Conservation (phyloP, 2,329 filamentous ascomycete species). For the Ceratocystis papillata region DNA sequence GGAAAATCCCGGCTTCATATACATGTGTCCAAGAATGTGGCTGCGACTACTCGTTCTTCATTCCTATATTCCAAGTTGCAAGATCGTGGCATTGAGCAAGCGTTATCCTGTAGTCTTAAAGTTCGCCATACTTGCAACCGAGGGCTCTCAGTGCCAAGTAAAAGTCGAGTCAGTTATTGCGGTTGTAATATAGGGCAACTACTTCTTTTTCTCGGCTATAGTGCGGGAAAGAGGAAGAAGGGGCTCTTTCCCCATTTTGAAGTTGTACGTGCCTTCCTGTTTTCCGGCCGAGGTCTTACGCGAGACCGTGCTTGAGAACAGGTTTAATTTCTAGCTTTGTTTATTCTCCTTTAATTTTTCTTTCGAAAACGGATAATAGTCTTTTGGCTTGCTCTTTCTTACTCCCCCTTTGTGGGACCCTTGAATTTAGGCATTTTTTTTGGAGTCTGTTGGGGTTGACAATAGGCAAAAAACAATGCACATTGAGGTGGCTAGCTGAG, state of each 20-base stretch:
- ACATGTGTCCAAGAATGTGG: neutral
- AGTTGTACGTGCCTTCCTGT: conserved; percentile 14
- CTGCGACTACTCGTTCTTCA: neutral
- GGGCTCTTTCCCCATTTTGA: neutral
- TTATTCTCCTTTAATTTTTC: neutral
- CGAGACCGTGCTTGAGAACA: neutral
- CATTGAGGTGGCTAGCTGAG: neutral
- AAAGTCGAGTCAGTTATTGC: neutral
- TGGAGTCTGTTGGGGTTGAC: conserved; percentile 8
- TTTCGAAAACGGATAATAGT: neutral
- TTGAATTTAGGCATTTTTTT: conserved; percentile 6
- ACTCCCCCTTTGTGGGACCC: neutral
- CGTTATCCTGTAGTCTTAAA: no score
- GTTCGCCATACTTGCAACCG: no score
- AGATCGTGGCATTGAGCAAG: neutral
- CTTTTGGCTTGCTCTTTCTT: neutral
- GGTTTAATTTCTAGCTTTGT: neutral
- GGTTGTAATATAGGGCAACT: neutral
- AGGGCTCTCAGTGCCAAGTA: neutral
- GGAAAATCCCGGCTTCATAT: neutral
- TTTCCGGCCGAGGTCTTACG: conserved; percentile 22
- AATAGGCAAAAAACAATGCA: neutral
- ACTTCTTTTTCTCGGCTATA: conserved; percentile 2
- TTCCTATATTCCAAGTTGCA: neutral
- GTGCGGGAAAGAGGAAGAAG: conserved; percentile 11